Percentiles rank a stretch among this genome's conserved stretches.
Conservation (phyloP, 2,329 filamentous ascomycete species). For the Calcarisporium arbuscula region DNA sequence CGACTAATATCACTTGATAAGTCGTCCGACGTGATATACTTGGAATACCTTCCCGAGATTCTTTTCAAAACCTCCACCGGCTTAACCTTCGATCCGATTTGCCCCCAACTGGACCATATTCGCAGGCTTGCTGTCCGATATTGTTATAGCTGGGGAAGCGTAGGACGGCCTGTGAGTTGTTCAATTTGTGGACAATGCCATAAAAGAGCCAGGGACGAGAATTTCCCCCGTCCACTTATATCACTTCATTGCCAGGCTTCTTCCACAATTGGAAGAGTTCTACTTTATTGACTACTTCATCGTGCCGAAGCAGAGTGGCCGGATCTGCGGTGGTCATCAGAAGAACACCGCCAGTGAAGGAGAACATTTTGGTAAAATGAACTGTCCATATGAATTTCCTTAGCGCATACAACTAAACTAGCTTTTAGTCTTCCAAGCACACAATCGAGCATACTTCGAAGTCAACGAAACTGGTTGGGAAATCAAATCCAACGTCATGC, state of each 20-base stretch:
- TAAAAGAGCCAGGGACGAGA: slow-evolving; percentile 14
- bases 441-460: slow-evolving; percentile 25
- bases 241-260: slow-evolving; percentile 34
- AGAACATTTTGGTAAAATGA: background rate
- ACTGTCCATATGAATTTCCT: background rate
- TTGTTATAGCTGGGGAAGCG: slow-evolving; percentile 34
- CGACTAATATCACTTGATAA: slow-evolving; percentile 22
- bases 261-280: slow-evolving; percentile 35
- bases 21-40: slow-evolving; percentile 24
- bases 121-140: slow-evolving; percentile 36
- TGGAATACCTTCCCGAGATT: slow-evolving; percentile 27
- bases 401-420: background rate
- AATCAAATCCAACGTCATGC: slow-evolving; percentile 26
- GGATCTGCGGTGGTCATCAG: no score
- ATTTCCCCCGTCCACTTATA: slow-evolving; percentile 34
- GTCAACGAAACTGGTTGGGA: slow-evolving; percentile 27
- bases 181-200: slow-evolving; percentile 26
- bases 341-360: background rate
- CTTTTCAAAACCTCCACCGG: slow-evolving; percentile 19
- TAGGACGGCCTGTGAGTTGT: slow-evolving; percentile 20
- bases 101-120: slow-evolving; percentile 24
- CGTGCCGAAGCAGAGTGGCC: no score
- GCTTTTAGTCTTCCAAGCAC: slow-evolving; percentile 10
- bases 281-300: slow-evolving; percentile 40
- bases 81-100: slow-evolving; percentile 20